Evolutionary conservation across 768 basidiomycete genomes (phyloP).

Genomic region (Russula foetens): DNA sequence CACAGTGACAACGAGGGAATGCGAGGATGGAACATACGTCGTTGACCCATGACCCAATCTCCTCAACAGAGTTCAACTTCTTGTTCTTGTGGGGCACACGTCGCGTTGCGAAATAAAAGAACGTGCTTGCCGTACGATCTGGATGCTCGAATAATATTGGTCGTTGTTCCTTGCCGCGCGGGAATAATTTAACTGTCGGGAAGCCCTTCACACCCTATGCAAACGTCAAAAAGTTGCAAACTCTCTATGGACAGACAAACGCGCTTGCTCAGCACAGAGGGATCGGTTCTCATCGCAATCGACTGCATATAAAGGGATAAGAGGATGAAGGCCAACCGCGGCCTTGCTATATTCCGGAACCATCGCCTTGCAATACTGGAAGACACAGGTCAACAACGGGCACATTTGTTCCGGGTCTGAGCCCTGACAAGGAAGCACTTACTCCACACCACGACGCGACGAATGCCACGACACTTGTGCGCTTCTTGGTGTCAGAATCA

Average conservation of each 20-base stretch:
- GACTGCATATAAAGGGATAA: conserved; percentile 86
- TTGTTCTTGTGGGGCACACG: conserved; percentile 67
- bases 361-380: conserved; percentile 76
- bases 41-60: conserved; percentile 60
- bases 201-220: conserved; percentile 74
- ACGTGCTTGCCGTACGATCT: conserved; percentile 61
- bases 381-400: background rate
- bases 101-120: conserved; percentile 70
- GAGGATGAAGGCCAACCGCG: conserved; percentile 66
- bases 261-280: conserved; percentile 71
- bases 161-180: conserved; percentile 56
- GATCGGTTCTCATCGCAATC: conserved; percentile 89
- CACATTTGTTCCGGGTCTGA: background rate
- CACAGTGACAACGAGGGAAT: background rate
- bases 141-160: conserved; percentile 58
- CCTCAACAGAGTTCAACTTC: conserved; percentile 45
- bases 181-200: conserved; percentile 90
- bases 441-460: conserved; percentile 95
- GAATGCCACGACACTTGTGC: conserved; percentile 77
- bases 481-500: conserved; percentile 31
- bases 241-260: background rate
- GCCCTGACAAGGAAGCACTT: conserved; percentile 25
- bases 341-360: conserved; percentile 82
- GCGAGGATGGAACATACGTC: conserved; percentile 40
- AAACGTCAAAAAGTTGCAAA: background rate